A percentile compares a stretch with the other conserved stretches of the same genome.
These are phyloP conservation scores for Ganoderma resinaceum DNA, from an alignment of 1,284 basidiomycete genomes.

Conservation along the genomic window DNA sequence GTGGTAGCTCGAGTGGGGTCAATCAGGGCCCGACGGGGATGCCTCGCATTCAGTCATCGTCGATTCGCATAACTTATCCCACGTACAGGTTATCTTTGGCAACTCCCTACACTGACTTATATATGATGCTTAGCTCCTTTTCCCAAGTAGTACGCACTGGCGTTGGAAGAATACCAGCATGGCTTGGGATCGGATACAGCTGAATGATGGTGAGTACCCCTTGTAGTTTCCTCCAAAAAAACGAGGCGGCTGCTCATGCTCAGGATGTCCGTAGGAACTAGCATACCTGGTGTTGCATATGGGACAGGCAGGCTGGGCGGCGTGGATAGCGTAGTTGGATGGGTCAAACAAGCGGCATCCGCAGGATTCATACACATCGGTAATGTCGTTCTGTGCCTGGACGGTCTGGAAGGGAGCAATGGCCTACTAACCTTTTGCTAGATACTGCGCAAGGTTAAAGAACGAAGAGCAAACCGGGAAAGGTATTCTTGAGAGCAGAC, in stretches of 20 bases:
- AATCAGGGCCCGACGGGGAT: background rate
- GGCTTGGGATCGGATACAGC: conserved; percentile 53
- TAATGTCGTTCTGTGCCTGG: conserved; percentile 10
- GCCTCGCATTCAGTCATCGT: background rate
- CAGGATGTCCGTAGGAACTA: conserved; percentile 41
- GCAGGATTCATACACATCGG: conserved; percentile 42
- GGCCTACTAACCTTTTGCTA: conserved; percentile 8
- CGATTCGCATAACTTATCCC: no score
- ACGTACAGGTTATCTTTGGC: background rate
- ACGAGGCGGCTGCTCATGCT: background rate
- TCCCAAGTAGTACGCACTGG: background rate
- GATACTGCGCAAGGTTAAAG: conserved; percentile 44
- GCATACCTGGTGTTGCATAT: conserved; percentile 61
- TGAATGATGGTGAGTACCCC: conserved; percentile 59
- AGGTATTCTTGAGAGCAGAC: conserved; percentile 46
- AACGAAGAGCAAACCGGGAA: conserved; percentile 50
- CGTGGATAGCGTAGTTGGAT: conserved; percentile 41
- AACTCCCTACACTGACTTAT: background rate
- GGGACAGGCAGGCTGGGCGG: conserved; percentile 60
- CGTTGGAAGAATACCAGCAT: conserved; percentile 45
- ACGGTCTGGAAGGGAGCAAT: background rate
- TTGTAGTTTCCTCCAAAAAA: background rate
- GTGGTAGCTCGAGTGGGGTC: no score
- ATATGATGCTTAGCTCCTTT: background rate
- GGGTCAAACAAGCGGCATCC: conserved; percentile 40